Conservation (phyloP, 2,329 filamentous ascomycete genomes). For the Emmonsia crescens region DNA sequence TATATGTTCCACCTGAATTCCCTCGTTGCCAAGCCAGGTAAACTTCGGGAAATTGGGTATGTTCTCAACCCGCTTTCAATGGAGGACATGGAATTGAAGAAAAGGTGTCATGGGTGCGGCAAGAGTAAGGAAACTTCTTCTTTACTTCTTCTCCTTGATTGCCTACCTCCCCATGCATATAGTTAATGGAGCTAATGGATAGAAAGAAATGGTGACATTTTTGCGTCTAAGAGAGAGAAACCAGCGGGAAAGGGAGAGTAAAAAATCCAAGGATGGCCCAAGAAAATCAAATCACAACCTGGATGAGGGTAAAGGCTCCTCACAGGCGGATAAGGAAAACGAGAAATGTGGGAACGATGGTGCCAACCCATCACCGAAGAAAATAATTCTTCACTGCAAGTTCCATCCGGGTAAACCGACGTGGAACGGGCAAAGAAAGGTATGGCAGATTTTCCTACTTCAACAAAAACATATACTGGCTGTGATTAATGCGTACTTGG, state of each 20-base stretch:
- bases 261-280: not conserved
- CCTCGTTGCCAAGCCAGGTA: constrained; percentile 8
- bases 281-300: not conserved
- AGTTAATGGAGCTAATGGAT: not conserved
- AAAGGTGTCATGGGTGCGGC: constrained; percentile 9
- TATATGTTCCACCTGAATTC: constrained; percentile 9
- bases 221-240: not conserved
- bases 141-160: not conserved
- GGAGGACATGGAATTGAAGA: constrained; percentile 11
- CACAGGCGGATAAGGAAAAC: not conserved
- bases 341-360: not conserved
- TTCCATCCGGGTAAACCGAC: not conserved
- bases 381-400: not conserved
- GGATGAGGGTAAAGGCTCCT: not conserved
- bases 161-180: not conserved
- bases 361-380: not conserved
- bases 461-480: not conserved
- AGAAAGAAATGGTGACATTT: not conserved
- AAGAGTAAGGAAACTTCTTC: not conserved
- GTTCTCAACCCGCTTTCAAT: constrained; percentile 10
- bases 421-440: not conserved
- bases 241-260: not conserved
- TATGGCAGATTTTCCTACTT: not conserved
- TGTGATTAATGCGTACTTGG: not conserved
- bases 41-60: constrained; percentile 11